Conservation (phyloP, 352 stramenopile species). For the Phytophthora cactorum region DNA sequence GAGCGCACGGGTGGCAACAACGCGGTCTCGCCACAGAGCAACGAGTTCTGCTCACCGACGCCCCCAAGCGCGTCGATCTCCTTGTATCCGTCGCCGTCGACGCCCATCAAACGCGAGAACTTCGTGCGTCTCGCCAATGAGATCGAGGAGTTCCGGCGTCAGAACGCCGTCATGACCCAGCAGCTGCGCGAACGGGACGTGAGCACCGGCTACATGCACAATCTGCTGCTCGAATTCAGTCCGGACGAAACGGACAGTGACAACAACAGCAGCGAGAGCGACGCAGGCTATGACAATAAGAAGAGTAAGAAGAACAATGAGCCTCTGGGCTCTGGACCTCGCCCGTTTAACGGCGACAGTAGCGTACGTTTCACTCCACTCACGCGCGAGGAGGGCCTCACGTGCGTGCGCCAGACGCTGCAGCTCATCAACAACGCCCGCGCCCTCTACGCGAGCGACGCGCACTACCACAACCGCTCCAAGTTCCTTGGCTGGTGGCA, state of each 20-base stretch:
- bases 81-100: constrained; percentile 12
- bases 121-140: constrained; percentile 52
- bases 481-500: constrained; percentile 64
- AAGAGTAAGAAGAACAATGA: constrained; percentile 3
- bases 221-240: constrained; percentile 56
- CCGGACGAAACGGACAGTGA: constrained; percentile 32
- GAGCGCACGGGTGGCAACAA: constrained; percentile 20
- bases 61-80: constrained; percentile 1
- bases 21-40: constrained; percentile 4
- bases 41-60: constrained; percentile 15
- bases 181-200: constrained; percentile 56
- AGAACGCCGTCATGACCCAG: constrained; percentile 50
- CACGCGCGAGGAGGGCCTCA: constrained; percentile 38
- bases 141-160: constrained; percentile 52
- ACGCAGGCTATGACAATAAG: constrained; percentile 3
- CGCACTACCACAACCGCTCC: constrained; percentile 34
- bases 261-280: constrained; percentile 23
- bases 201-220: constrained; percentile 56
- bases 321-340: constrained; percentile 17
- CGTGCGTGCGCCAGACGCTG: constrained; percentile 36
- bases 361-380: constrained; percentile 45
- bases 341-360: constrained; percentile 24
- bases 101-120: constrained; percentile 33
- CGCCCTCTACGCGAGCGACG: constrained; percentile 37
- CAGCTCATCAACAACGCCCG: constrained; percentile 43